Evolutionary conservation across 2,329 filamentous ascomycete species (phyloP).

Genomic region (Neonectria ditissima): DNA sequence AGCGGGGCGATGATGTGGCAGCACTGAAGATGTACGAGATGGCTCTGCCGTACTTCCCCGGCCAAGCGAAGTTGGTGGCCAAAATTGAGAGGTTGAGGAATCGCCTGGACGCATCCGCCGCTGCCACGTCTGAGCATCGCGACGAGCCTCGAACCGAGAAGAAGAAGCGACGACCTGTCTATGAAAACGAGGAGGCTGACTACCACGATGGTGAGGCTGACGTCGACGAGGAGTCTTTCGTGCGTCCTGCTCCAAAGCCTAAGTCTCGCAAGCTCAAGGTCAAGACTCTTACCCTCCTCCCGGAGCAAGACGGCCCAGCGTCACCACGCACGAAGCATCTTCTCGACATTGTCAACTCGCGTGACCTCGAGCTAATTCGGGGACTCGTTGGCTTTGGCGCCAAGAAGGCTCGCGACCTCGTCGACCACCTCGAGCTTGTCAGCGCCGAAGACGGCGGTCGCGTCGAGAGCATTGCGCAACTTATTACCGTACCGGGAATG

Average conservation of each 20-base stretch:
- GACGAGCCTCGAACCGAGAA: conserved; percentile 43
- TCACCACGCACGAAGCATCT: conserved; percentile 72
- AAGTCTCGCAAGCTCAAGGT: conserved; percentile 49
- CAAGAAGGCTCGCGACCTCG: conserved; percentile 75
- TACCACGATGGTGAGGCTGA: conserved; percentile 57
- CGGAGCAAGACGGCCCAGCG: conserved; percentile 57
- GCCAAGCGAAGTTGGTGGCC: conserved; percentile 79
- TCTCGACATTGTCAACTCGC: conserved; percentile 79
- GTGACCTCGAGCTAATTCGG: conserved; percentile 74
- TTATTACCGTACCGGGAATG: conserved; percentile 67
- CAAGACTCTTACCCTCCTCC: conserved; percentile 44
- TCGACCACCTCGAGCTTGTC: conserved; percentile 65
- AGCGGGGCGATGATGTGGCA: conserved; percentile 80
- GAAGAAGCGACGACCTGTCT: conserved; percentile 46
- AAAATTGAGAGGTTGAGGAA: conserved; percentile 75
- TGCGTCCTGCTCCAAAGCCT: conserved; percentile 39
- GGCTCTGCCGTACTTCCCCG: conserved; percentile 86
- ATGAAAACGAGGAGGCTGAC: conserved; percentile 53
- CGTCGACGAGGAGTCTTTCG: conserved; percentile 53
- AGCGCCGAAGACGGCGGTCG: conserved; percentile 53
- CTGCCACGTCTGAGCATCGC: conserved; percentile 27
- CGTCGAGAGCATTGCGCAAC: conserved; percentile 63
- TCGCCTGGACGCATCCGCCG: conserved; percentile 56
- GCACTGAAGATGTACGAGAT: conserved; percentile 89
- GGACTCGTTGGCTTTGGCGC: conserved; percentile 76